A percentile compares a stretch with the other conserved stretches of the same genome.
phyloP scores from a whole-genome alignment of 345 rosid species.

The Eucalyptus microcorys region DNA sequence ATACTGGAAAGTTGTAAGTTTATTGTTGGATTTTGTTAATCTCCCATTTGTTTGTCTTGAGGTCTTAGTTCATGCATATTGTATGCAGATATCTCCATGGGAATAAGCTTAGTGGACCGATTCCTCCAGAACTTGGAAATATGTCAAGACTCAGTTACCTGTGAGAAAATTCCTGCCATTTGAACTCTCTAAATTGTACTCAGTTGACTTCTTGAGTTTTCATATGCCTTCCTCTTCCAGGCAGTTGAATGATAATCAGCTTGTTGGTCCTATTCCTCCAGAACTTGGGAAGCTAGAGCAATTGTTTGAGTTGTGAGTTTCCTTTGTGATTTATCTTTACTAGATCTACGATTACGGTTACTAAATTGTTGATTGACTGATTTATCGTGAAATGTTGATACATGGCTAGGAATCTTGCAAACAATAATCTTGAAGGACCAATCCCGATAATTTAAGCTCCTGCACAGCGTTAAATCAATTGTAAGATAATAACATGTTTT shows the following conservation, averaged over 20 bases:
- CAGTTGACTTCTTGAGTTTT: background rate
- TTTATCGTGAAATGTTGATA: background rate
- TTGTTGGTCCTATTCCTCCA: constrained; percentile 68
- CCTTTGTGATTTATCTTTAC: background rate
- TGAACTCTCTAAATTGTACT: background rate
- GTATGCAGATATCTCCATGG: constrained; percentile 77
- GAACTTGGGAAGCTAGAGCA: constrained; percentile 92
- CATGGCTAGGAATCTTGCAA: constrained; percentile 70
- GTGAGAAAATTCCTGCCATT: constrained; percentile 21
- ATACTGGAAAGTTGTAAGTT: constrained; percentile 84
- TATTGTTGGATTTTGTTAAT: background rate
- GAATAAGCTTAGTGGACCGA: constrained; percentile 71
- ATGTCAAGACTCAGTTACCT: constrained; percentile 94
- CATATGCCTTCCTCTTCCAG: constrained; percentile 9
- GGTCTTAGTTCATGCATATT: background rate
- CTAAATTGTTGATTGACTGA: background rate
- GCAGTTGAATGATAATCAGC: constrained; percentile 69
- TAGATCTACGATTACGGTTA: background rate
- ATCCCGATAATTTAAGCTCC: constrained; percentile 72
- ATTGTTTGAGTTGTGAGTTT: constrained; percentile 81
- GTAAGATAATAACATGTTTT: constrained; percentile 13
- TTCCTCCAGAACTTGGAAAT: constrained; percentile 97
- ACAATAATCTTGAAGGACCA: constrained; percentile 71
- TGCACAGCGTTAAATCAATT: constrained; percentile 89
- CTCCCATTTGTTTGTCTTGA: background rate